A percentile compares a stretch with the other conserved stretches of the same genome.
Conservation (phyloP, 768 basidiomycete species). For the Bullera alba region DNA sequence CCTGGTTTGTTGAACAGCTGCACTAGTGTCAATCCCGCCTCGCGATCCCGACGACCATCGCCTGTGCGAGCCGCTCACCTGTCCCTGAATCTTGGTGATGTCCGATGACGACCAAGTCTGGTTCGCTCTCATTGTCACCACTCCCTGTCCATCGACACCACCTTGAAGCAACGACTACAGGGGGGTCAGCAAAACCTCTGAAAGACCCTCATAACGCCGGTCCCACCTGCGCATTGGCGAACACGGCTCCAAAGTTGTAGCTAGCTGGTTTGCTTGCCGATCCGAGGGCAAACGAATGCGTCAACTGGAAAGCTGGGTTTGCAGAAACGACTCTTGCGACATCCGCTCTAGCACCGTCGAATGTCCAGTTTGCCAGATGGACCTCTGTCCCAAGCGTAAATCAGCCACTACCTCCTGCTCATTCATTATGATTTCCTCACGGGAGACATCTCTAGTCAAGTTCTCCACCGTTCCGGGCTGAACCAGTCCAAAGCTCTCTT, state of each 20-base stretch:
- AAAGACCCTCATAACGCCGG: not conserved
- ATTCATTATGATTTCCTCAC: conserved; percentile 50
- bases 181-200: conserved; percentile 3
- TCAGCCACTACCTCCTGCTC: not conserved
- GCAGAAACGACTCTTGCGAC: conserved; percentile 85
- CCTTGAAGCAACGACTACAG: conserved; percentile 82
- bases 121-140: conserved; percentile 79
- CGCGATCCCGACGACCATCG: not conserved
- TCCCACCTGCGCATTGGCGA: conserved; percentile 70
- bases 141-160: conserved; percentile 86
- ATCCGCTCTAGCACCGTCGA: conserved; percentile 96
- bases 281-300: conserved; percentile 88
- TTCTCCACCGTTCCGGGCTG: conserved; percentile 92
- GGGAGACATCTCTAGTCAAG: conserved; percentile 83
- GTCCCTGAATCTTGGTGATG: conserved; percentile 78
- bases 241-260: conserved; percentile 92
- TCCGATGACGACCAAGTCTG: conserved; percentile 73
- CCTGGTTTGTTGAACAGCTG: conserved; percentile 69
- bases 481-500: conserved; percentile 69
- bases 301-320: conserved; percentile 96
- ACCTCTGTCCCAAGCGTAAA: conserved; percentile 55
- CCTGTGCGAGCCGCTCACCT: conserved; percentile 52
- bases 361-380: conserved; percentile 86
- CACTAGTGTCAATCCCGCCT: not conserved
- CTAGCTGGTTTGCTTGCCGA: conserved; percentile 73